Base-by-base conservation (phyloP, 495 filamentous ascomycete species). In the Collariella sp. region DNA sequence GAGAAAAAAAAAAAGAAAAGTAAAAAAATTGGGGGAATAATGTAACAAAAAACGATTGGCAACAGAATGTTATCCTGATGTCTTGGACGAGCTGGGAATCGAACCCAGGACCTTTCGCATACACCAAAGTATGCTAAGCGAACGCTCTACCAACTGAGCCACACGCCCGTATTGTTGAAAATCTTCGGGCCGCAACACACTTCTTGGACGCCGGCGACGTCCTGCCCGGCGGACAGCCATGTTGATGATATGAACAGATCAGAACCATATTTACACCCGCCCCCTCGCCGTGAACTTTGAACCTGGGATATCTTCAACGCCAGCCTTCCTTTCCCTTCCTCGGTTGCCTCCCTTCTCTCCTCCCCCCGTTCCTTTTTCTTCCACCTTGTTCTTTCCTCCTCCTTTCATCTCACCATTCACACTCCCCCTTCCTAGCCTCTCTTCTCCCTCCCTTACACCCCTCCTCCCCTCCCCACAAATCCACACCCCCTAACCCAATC, bases 401-500 rank as follows among this genome's bases (percentile, higher is more conserved):
- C 5, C 10, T 1, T 7, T 3, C 9, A 18, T 38, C 13, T 20
- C 15, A 24, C 11, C 7, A 43, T 45, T 31, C 31, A 24, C 36
- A 42, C 26, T 13, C 40, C 36, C 6, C 44, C 35, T 41, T 44
- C 52, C n/a, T n/a, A n/a, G n/a, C n/a, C n/a, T n/a, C n/a, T n/a
- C n/a, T n/a, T n/a, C n/a, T n/a, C n/a, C n/a, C n/a, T n/a, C n/a
- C n/a, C n/a, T n/a, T n/a, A n/a, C n/a, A n/a, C 13, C 26, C 16
- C 42, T 40, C 56, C 45, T 55, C 42, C 52, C 36, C 50, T 31
- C 44, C 52, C 20, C 72, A 67, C 84, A 88, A 29, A 86, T 79
- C 9, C 80, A 71, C 87, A 90, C 6, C 89, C 87, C 24, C 80
- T 80, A 26, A 94, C 78, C 50, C 76, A 75, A 52, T 89, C 85